These are phyloP conservation scores for Favolaschia claudopus DNA, from an alignment of 768 basidiomycete genomes.

Conservation along the genomic window DNA sequence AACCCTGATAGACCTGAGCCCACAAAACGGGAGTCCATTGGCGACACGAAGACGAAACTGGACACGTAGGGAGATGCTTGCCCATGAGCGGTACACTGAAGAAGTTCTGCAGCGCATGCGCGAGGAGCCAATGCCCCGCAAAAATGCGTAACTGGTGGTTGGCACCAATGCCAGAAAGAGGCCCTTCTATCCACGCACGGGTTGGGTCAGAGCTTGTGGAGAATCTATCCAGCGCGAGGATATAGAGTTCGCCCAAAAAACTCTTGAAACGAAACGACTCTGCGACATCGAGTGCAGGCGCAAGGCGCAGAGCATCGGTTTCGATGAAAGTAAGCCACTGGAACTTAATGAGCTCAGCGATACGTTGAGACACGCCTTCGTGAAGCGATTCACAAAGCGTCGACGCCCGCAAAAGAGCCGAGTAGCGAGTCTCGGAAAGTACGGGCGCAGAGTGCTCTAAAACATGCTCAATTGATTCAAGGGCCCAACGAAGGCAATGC, in stretches of 20 bases:
- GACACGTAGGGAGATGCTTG: not conserved
- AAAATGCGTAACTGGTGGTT: conserved; percentile 7
- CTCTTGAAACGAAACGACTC: not conserved
- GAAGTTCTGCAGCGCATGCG: not conserved
- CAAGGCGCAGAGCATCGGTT: not conserved
- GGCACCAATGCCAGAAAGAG: not conserved
- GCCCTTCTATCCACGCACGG: not conserved
- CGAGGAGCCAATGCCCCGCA: conserved; percentile 2
- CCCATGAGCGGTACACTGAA: not conserved
- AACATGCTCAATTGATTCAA: conserved; percentile 13
- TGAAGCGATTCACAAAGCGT: conserved; percentile 2
- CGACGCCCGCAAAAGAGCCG: not conserved
- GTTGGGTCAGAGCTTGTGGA: not conserved
- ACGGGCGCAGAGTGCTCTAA: not conserved
- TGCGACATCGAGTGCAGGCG: conserved; percentile 5
- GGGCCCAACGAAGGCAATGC: conserved; percentile 7
- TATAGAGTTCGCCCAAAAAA: conserved; percentile 15
- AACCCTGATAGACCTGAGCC: too few relatives aligned
- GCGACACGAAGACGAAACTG: not conserved
- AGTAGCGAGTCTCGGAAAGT: not conserved
- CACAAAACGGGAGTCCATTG: too few relatives aligned
- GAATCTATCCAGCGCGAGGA: conserved; percentile 1
- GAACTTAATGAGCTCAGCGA: not conserved
- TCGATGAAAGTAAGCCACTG: conserved; percentile 5
- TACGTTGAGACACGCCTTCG: not conserved